Evolutionary conservation across 495 filamentous ascomycete species (phyloP).

Genomic region (Xylaria bambusicola): DNA sequence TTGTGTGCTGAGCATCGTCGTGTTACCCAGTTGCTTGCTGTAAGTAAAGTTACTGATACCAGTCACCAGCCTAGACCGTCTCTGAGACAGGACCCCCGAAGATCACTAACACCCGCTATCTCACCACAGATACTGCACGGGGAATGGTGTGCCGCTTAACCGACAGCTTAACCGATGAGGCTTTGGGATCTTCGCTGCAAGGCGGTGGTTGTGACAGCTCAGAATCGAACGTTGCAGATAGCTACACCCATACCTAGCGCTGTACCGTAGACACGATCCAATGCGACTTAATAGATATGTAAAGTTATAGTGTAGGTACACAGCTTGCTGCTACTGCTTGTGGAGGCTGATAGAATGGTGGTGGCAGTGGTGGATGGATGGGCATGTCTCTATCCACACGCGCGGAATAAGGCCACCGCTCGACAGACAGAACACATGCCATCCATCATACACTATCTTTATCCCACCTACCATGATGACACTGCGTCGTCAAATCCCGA

Average conservation of each 20-base stretch:
- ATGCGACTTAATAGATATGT: too few species aligned
- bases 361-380: too few species aligned
- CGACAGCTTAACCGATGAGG: constrained; percentile 17
- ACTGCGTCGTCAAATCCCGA: constrained; percentile 7
- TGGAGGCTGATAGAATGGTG: too few species aligned
- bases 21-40: too few species aligned
- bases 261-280: background rate
- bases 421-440: background rate
- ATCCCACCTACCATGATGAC: constrained; percentile 2
- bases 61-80: too few species aligned
- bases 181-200: constrained; percentile 20
- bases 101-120: background rate
- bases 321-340: too few species aligned
- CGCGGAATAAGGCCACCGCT: background rate
- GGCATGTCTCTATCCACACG: background rate
- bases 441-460: too few species aligned
- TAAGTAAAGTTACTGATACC: too few species aligned
- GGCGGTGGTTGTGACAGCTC: constrained; percentile 8
- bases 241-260: background rate
- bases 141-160: constrained; percentile 15
- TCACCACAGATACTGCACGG: constrained; percentile 1
- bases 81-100: background rate
- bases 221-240: constrained; percentile 19
- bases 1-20: too few species aligned
- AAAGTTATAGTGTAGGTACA: too few species aligned